Conservation (phyloP, 345 rosid species). For the Acer negundo region DNA sequence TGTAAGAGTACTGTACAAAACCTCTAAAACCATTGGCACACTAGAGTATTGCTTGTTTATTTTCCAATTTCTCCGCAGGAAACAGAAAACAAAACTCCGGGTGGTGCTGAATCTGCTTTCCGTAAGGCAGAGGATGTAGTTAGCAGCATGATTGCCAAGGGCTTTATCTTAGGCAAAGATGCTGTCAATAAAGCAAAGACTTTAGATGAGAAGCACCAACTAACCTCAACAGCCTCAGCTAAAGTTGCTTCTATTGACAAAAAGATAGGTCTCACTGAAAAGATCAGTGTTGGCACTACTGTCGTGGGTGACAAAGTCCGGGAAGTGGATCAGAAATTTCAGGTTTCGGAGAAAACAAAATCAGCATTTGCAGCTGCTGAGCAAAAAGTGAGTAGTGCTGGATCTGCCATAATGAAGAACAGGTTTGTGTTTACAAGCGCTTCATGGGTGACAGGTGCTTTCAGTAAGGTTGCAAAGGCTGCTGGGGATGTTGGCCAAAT, state of each 20-base stretch:
- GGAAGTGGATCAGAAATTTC: constrained; percentile 92
- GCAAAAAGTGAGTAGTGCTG: constrained; percentile 80
- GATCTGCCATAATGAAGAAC: constrained; percentile 95
- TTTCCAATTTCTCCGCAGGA: constrained; percentile 41
- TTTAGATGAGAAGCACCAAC: constrained; percentile 86
- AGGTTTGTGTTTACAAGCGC: constrained; percentile 75
- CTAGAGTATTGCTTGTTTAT: constrained; percentile 8
- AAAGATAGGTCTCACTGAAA: constrained; percentile 79
- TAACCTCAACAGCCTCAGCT: constrained; percentile 86
- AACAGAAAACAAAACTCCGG: constrained; percentile 45
- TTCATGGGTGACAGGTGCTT: constrained; percentile 87
- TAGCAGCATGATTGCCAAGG: constrained; percentile 90
- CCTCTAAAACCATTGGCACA: not conserved
- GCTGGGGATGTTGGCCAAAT: constrained; percentile 97
- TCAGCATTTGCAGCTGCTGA: constrained; percentile 87
- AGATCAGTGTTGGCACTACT: constrained; percentile 72
- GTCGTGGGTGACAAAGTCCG: constrained; percentile 83
- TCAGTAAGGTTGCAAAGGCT: constrained; percentile 79
- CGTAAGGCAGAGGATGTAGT: constrained; percentile 91
- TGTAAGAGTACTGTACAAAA: constrained; percentile 42
- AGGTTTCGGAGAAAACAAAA: constrained; percentile 93
- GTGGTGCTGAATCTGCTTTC: constrained; percentile 65
- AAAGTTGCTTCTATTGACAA: constrained; percentile 86
- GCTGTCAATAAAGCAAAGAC: constrained; percentile 85
- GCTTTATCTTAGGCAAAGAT: constrained; percentile 85